A percentile compares a stretch with the other conserved stretches of the same genome.
Conservation (phyloP, 2,329 filamentous ascomycete genomes). For the Diaporthe humulicola region DNA sequence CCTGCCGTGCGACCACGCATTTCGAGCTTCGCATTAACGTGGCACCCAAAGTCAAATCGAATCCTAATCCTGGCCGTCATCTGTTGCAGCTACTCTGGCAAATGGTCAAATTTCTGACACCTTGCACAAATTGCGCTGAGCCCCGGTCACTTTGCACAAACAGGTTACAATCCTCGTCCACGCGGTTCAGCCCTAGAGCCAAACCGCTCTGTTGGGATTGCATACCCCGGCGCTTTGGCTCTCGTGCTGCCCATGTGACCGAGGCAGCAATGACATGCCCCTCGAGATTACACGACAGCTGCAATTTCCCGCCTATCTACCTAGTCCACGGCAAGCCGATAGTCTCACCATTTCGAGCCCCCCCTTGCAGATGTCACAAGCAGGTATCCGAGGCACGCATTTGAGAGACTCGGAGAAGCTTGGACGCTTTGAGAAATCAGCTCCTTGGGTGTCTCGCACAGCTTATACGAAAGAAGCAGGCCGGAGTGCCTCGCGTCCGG, state of each 20-base stretch:
- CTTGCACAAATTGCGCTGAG: neutral
- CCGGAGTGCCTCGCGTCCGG: neutral
- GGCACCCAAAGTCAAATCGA: neutral
- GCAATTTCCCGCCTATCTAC: slow-evolving; percentile 19
- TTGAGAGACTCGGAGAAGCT: slow-evolving; percentile 1
- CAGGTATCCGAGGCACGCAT: neutral
- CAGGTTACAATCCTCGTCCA: neutral
- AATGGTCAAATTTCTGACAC: no score
- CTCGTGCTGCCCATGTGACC: neutral
- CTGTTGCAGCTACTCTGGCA: neutral
- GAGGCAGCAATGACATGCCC: neutral
- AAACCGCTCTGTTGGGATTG: neutral
- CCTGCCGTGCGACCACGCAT: slow-evolving; percentile 12
- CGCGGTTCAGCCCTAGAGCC: slow-evolving; percentile 8
- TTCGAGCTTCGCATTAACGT: neutral
- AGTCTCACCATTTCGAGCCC: slow-evolving; percentile 1
- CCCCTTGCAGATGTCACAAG: slow-evolving; percentile 19
- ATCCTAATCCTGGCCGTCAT: neutral
- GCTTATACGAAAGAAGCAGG: slow-evolving; percentile 16
- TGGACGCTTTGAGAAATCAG: slow-evolving; percentile 17
- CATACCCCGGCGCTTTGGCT: neutral
- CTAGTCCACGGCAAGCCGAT: neutral
- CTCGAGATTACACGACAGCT: slow-evolving; percentile 4
- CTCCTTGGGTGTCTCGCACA: slow-evolving; percentile 6
- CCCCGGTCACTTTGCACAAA: neutral